These are phyloP conservation scores for Hypericum androsaemum DNA, from an alignment of 345 rosid species.

Conservation along the genomic window DNA sequence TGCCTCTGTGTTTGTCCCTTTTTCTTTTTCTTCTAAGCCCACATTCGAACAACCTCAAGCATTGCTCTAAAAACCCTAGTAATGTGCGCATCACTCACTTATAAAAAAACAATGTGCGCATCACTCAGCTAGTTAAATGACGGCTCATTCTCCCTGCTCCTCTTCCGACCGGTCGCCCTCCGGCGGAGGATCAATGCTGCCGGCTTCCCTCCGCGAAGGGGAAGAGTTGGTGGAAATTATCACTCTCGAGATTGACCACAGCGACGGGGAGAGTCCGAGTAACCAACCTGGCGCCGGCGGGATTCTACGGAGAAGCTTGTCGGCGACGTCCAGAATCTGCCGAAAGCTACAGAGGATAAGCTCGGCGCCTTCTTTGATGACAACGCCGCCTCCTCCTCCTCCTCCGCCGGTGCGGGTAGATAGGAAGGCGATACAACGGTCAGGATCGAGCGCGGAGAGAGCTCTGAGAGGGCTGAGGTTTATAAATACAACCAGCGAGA, in stretches of 20 bases:
- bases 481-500: slow-evolving; percentile 38
- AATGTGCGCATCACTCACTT: too few species aligned
- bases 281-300: slow-evolving; percentile 17
- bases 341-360: slow-evolving; percentile 46
- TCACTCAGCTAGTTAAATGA: too few species aligned
- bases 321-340: slow-evolving; percentile 52
- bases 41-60: too few species aligned
- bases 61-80: too few species aligned
- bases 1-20: too few species aligned
- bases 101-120: too few species aligned
- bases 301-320: slow-evolving; percentile 37
- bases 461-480: slow-evolving; percentile 74
- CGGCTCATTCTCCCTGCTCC: too few species aligned
- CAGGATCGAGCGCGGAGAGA: slow-evolving; percentile 61
- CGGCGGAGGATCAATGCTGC: slow-evolving; percentile 76
- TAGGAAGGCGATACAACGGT: slow-evolving; percentile 48
- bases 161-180: too few species aligned
- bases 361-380: slow-evolving; percentile 45
- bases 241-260: slow-evolving; percentile 59
- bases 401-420: slow-evolving; percentile 51
- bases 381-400: slow-evolving; percentile 21
- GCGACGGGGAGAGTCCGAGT: slow-evolving; percentile 55
- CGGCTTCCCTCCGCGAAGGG: slow-evolving; percentile 55
- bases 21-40: too few species aligned
- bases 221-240: slow-evolving; percentile 70